Evolutionary conservation across 2,329 filamentous ascomycete species (phyloP), one percentile per base, ranked within the genome.

Genomic region (Phoma sp.): DNA sequence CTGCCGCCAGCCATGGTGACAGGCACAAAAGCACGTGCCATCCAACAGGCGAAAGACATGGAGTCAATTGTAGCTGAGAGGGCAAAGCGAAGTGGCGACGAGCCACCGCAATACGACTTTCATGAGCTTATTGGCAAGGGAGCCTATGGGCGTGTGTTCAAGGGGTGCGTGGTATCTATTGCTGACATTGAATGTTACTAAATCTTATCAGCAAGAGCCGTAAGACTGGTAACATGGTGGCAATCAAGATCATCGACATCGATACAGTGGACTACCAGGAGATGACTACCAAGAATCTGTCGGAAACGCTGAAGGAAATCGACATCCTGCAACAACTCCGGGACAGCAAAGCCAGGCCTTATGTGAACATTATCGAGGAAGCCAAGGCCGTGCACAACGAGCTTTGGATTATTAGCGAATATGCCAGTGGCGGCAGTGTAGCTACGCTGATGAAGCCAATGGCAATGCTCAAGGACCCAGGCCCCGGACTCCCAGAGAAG

Each of bases 331-430:
- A 90, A 65, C 80, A 89, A 53, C 80, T 96, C 46, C 87, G 88
- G 66, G 87, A 90, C 61, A 89, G 83, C 61, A 88, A 86, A 42
- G 90, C 90, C 14, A 83, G 84, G 62, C 93, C 93, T 68, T 95
- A 95, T 72, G 87, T 96, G 76, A 95, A 93, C 70, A 83, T 87
- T 64, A 88, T 93, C 46, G 87, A 93, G 64, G 90, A 93, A 61
- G 89, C 89, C 4, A 81, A 93, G 18, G 86, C 89, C 7, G 86
- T 93, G 33, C 89, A 89, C 37, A 87, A 89, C 63, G 85, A 90
- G 56, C 87, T 96, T 78, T 96, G 91, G 91, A 90, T 95, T 79
- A 86, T 95, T 51, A 93, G 89, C 55, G 90, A 95, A 75, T 92
- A 93, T 73, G 93, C 90, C 65, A 89, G 89, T 5, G 91, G 91